Conservation (phyloP, 2,329 filamentous ascomycete species). For the Mycosphaerella arachidis region DNA sequence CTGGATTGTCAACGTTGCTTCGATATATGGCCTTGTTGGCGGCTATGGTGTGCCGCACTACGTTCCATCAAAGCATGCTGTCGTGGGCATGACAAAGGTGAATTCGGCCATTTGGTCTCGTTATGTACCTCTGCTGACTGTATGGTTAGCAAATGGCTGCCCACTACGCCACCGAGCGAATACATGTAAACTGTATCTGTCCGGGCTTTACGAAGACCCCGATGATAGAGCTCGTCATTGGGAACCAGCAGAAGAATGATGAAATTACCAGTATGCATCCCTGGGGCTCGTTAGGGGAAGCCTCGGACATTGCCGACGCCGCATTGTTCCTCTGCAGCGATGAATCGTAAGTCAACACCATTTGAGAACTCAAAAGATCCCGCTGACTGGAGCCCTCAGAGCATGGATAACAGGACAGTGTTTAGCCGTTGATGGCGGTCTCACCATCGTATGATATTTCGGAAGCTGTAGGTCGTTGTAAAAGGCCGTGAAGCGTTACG, state of each 20-base stretch:
- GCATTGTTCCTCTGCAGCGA: slow-evolving; percentile 7
- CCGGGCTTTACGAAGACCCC: slow-evolving; percentile 21
- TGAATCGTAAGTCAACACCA: slow-evolving; percentile 4
- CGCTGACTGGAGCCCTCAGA: not conserved
- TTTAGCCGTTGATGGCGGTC: slow-evolving; percentile 3
- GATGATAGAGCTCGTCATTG: not conserved
- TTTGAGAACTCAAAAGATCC: not conserved
- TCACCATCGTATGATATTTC: not conserved
- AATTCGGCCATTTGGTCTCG: not conserved
- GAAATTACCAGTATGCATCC: not conserved
- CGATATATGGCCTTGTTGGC: slow-evolving; percentile 2
- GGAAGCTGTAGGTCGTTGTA: not conserved
- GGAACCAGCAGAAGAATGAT: not conserved
- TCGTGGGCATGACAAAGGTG: slow-evolving; percentile 25
- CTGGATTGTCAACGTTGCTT: slow-evolving; percentile 49
- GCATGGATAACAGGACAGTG: slow-evolving; percentile 5
- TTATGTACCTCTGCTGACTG: not conserved
- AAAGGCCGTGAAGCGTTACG: not conserved
- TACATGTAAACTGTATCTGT: slow-evolving; percentile 20
- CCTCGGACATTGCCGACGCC: slow-evolving; percentile 5
- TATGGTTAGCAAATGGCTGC: slow-evolving; percentile 25
- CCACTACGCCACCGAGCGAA: slow-evolving; percentile 35
- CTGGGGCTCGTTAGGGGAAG: slow-evolving; percentile 1
- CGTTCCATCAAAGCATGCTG: slow-evolving; percentile 22
- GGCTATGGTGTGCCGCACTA: slow-evolving; percentile 7